These are phyloP conservation scores for Trichosanthes cucumerina DNA, from an alignment of 306 rosid species.

Conservation along the genomic window DNA sequence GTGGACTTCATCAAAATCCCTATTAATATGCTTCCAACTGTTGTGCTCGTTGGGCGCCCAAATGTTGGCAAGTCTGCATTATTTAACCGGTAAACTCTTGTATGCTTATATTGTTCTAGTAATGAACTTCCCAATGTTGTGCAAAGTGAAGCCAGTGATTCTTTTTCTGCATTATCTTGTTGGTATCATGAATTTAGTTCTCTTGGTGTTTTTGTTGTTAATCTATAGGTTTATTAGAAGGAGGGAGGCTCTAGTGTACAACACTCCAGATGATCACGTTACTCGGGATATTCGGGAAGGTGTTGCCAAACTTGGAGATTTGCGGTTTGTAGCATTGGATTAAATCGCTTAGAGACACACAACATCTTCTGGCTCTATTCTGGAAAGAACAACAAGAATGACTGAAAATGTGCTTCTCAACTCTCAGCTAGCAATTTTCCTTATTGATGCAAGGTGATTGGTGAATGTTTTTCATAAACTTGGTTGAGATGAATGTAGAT, in stretches of 20 bases:
- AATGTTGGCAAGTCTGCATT: slow-evolving; percentile 69
- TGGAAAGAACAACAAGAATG: slow-evolving; percentile 73
- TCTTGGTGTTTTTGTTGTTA: not conserved
- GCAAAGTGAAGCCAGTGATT: not conserved
- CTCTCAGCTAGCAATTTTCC: slow-evolving; percentile 64
- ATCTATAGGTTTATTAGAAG: slow-evolving; percentile 55
- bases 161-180: not conserved
- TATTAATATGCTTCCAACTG: slow-evolving; percentile 46
- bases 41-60: slow-evolving; percentile 56
- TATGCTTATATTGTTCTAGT: not conserved
- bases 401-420: slow-evolving; percentile 52
- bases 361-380: slow-evolving; percentile 76
- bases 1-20: slow-evolving; percentile 48
- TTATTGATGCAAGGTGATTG: slow-evolving; percentile 63
- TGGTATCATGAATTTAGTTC: not conserved
- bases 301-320: slow-evolving; percentile 73
- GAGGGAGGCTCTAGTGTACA: slow-evolving; percentile 96
- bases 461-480: not conserved
- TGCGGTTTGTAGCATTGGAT: slow-evolving; percentile 81
- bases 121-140: not conserved
- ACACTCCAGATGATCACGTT: slow-evolving; percentile 89
- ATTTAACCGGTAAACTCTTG: slow-evolving; percentile 51
- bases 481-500: not conserved
- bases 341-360: slow-evolving; percentile 71
- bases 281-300: slow-evolving; percentile 92